A percentile compares a stretch with the other conserved stretches of the same genome.
phyloP scores from a whole-genome alignment of 768 basidiomycete genomes.

The Podaxis sp. region DNA sequence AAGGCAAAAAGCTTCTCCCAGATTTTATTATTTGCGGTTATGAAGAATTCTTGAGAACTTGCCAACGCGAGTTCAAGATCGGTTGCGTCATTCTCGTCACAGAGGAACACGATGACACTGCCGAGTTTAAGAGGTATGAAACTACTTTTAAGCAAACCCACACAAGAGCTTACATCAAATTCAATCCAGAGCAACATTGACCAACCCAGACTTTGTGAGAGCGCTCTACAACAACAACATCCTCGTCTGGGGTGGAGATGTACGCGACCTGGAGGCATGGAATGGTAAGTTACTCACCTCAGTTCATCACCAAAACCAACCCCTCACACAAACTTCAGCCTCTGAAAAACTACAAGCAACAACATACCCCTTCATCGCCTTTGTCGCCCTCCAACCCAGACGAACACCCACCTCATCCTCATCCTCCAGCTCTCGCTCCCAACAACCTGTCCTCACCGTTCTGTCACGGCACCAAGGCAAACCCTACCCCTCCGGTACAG shows the following conservation, averaged over 20 bases:
- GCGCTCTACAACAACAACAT: conserved; percentile 72
- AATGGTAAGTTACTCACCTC: conserved; percentile 38
- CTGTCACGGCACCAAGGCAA: conserved; percentile 85
- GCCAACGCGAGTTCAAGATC: conserved; percentile 71
- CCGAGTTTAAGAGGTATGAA: conserved; percentile 79
- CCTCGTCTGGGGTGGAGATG: conserved; percentile 91
- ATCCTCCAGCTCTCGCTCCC: conserved; percentile 25
- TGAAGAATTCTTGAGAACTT: conserved; percentile 70
- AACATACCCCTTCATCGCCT: conserved; percentile 92
- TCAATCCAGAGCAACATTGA: conserved; percentile 63
- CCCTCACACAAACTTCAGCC: conserved; percentile 24
- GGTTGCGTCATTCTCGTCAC: conserved; percentile 83
- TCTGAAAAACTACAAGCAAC: conserved; percentile 81
- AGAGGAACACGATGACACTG: conserved; percentile 87
- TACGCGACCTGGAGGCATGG: conserved; percentile 81
- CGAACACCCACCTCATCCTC: conserved; percentile 41
- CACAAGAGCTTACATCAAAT: not conserved
- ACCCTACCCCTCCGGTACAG: conserved; percentile 33
- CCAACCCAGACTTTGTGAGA: conserved; percentile 68
- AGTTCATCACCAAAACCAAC: conserved; percentile 10
- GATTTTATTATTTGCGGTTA: conserved; percentile 83
- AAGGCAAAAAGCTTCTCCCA: conserved; percentile 58
- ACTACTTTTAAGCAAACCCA: not conserved
- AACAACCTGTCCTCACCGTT: conserved; percentile 64
- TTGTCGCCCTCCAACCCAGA: conserved; percentile 82